Evolutionary conservation across 164 flowering plant species (phyloP).

Genomic region (Berberis vulgaris): DNA sequence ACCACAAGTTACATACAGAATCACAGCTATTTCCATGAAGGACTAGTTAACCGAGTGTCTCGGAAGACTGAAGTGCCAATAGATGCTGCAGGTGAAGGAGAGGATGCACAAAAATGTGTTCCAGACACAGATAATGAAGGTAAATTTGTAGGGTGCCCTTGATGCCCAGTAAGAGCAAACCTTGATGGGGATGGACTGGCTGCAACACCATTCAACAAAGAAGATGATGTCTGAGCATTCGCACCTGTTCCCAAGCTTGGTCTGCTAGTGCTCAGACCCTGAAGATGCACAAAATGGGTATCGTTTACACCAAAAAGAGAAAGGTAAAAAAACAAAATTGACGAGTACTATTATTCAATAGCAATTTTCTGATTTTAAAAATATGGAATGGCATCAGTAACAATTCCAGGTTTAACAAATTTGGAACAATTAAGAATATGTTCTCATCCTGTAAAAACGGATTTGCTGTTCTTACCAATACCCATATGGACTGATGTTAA

Average conservation of each 20-base stretch:
- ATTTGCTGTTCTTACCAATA: no score
- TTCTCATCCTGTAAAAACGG: no score
- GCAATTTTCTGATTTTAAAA: no score
- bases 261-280: constrained; percentile 50
- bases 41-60: constrained; percentile 71
- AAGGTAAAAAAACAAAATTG: no score
- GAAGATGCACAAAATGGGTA: constrained; percentile 9
- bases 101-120: constrained; percentile 65
- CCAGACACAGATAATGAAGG: constrained; percentile 64
- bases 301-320: no score
- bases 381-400: no score
- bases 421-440: no score
- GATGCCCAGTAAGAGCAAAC: constrained; percentile 62
- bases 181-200: constrained; percentile 59
- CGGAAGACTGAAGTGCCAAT: constrained; percentile 83
- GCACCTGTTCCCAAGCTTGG: constrained; percentile 30
- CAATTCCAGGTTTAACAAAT: no score
- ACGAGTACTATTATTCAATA: no score
- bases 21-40: constrained; percentile 58
- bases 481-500: no score
- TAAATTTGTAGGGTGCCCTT: constrained; percentile 36
- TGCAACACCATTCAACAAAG: constrained; percentile 8
- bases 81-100: constrained; percentile 99
- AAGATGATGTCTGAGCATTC: constrained; percentile 12
- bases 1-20: background rate